Evolutionary conservation across 2,329 filamentous ascomycete genomes (phyloP), one percentile per base, ranked within the genome.

Genomic region (Huntiella omanensis): DNA sequence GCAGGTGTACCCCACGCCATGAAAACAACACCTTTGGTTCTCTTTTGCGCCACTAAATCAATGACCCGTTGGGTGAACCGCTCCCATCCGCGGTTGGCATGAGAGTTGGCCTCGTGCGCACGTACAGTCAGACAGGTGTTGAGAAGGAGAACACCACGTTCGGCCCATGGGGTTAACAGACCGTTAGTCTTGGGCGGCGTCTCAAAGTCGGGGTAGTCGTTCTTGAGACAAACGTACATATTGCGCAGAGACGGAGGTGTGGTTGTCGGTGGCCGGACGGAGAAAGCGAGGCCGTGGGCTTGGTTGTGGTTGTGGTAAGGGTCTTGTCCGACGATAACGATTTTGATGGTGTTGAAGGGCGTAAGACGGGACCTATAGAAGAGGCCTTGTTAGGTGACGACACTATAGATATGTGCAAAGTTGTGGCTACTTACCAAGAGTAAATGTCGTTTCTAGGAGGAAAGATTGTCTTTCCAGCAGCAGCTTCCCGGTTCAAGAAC

Each of bases 301-400:
- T 98, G 91, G 62, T 92, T 92, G 60, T 76, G 62, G 60, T 93
- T 93, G 67, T 98, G 91, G 62, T 98, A 98, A 2, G 91, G 91
- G 60, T 98, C 91, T 65, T 98, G 91, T 53, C 91, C 91, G 46
- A 96, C 63, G 57, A 98, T 86, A 50, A 98, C 87, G 48, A 83
- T 82, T 62, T 93, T 94, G 60, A 96, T 87, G 11, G 71, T 80
- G 64, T 80, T 67, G 55, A 98, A 78, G 5, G 91, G 87, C 1
- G 88, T 95, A 60, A 93, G 82, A 19, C 86, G 82, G 50, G 88
- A 95, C 88, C 88, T 95, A 32, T 43, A 19, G n/a, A n/a, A 4
- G 40, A 34, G 8, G 34, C 11, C 15, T 3, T 36, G 12, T 36
- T 36, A 15, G 34, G 3, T 1, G 1, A 40, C 3, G 16, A 5